Percentiles rank a stretch among this genome's conserved stretches.
These are phyloP conservation scores for Papiliotrema nemorosa DNA, from an alignment of 1,284 basidiomycete species.

Conservation along the genomic window DNA sequence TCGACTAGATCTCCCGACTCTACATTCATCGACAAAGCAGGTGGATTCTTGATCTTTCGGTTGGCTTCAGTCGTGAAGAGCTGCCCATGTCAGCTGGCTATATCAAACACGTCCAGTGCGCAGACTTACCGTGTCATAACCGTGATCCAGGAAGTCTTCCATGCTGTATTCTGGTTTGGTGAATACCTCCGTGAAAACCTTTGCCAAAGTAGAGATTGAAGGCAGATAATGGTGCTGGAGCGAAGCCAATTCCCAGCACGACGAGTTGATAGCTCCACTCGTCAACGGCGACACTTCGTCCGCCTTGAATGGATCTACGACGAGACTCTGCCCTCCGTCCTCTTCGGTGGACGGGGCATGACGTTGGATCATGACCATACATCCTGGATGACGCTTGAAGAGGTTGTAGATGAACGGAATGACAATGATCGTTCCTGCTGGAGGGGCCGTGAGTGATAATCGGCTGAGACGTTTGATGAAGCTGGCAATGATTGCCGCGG, in stretches of 20 bases:
- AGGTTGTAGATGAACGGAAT: constrained; percentile 95
- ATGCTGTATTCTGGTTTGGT: constrained; percentile 84
- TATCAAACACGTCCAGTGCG: background rate
- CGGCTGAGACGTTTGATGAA: constrained; percentile 90
- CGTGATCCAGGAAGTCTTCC: constrained; percentile 97
- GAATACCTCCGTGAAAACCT: constrained; percentile 86
- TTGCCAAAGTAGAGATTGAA: constrained; percentile 74
- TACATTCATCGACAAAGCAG: constrained; percentile 54
- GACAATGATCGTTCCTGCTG: constrained; percentile 83
- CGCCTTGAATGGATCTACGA: constrained; percentile 62
- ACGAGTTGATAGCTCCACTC: constrained; percentile 77
- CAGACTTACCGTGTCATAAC: constrained; percentile 75
- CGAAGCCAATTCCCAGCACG: constrained; percentile 85
- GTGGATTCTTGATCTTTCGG: constrained; percentile 75
- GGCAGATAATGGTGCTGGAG: constrained; percentile 81
- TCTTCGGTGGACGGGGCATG: constrained; percentile 28
- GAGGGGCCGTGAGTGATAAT: constrained; percentile 78
- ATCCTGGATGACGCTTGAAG: constrained; percentile 83
- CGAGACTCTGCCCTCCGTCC: constrained; percentile 28
- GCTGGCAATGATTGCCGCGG: constrained; percentile 81
- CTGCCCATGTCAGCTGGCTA: constrained; percentile 50
- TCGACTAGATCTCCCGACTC: constrained; percentile 16
- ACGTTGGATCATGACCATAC: constrained; percentile 90
- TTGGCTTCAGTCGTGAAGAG: constrained; percentile 82
- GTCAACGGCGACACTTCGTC: constrained; percentile 69